Percentiles rank a stretch among this genome's conserved stretches.
Evolutionary conservation across 108 stramenopile species (phyloP).

Genomic region (Discostella stelligeroides): DNA sequence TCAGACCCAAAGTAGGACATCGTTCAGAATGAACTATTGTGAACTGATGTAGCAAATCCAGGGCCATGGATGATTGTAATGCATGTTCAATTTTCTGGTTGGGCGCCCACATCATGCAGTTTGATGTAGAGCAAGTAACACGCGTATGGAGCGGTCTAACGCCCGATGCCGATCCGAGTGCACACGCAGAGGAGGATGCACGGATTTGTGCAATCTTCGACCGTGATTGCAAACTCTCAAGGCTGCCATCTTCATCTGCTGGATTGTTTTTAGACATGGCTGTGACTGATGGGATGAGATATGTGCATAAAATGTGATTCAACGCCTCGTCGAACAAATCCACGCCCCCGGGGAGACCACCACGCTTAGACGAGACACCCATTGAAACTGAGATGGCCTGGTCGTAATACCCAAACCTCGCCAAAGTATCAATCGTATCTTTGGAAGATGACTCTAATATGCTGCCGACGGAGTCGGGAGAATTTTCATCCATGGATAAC

Average conservation of each 20-base stretch:
- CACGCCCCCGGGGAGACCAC: constrained; percentile 51
- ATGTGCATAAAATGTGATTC: constrained; percentile 54
- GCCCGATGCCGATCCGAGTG: not conserved
- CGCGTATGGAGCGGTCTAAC: not conserved
- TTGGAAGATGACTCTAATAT: constrained; percentile 37
- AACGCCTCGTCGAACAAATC: constrained; percentile 67
- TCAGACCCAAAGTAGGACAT: constrained; percentile 55
- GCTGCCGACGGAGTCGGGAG: constrained; percentile 39
- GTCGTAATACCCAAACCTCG: constrained; percentile 67
- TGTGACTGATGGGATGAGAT: constrained; percentile 62
- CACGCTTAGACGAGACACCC: constrained; percentile 39
- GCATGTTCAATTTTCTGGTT: constrained; percentile 17
- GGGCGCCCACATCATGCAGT: constrained; percentile 27
- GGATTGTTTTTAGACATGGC: not conserved
- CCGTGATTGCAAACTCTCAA: constrained; percentile 32
- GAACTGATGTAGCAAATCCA: constrained; percentile 58
- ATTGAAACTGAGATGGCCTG: constrained; percentile 62
- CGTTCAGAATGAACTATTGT: constrained; percentile 53
- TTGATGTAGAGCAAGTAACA: constrained; percentile 11
- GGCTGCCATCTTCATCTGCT: not conserved
- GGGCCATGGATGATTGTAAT: constrained; percentile 35
- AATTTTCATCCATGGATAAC: constrained; percentile 57
- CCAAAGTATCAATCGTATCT: constrained; percentile 60
- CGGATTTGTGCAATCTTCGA: constrained; percentile 47
- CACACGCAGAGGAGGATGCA: constrained; percentile 36